A percentile compares a stretch with the other conserved stretches of the same genome.
These are phyloP conservation scores for Aspergillus floridensis DNA, from an alignment of 2,329 filamentous ascomycete species.

Conservation along the genomic window DNA sequence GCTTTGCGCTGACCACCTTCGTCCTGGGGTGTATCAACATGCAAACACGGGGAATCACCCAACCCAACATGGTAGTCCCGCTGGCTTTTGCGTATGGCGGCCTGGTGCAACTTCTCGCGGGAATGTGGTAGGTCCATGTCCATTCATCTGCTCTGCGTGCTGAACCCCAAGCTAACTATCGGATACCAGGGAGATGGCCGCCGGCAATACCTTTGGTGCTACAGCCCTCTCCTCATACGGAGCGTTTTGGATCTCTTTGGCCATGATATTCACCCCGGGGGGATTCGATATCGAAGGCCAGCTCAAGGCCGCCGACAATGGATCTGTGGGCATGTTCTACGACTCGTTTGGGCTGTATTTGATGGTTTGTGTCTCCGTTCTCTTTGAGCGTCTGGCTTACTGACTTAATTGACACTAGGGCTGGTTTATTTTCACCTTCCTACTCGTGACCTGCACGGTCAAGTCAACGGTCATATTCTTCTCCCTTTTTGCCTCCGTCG, in stretches of 20 bases:
- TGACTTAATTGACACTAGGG: conserved; percentile 36
- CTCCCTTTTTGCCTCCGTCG: conserved; percentile 69
- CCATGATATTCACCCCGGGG: conserved; percentile 63
- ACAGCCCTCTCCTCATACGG: conserved; percentile 74
- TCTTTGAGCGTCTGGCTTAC: background rate
- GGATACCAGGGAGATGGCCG: conserved; percentile 66
- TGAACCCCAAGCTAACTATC: background rate
- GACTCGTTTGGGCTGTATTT: conserved; percentile 69
- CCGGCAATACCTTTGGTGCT: conserved; percentile 76
- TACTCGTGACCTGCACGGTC: conserved; percentile 68
- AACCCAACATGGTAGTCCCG: conserved; percentile 63
- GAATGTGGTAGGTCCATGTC: conserved; percentile 66
- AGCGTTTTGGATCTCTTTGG: conserved; percentile 76
- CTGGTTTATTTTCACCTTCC: conserved; percentile 79
- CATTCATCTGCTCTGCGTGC: background rate
- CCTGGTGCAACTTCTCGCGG: conserved; percentile 69
- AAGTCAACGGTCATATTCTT: conserved; percentile 74
- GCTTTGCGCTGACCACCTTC: conserved; percentile 75
- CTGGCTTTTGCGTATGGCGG: conserved; percentile 71
- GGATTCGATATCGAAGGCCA: conserved; percentile 59
- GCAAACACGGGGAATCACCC: conserved; percentile 55
- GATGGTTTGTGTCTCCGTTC: conserved; percentile 37
- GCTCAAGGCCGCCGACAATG: conserved; percentile 32
- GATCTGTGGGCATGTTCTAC: conserved; percentile 43
- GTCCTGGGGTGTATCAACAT: conserved; percentile 72